phyloP scores from a whole-genome alignment of 805 yeast genomes.

The Saturnispora serradocipensis region DNA sequence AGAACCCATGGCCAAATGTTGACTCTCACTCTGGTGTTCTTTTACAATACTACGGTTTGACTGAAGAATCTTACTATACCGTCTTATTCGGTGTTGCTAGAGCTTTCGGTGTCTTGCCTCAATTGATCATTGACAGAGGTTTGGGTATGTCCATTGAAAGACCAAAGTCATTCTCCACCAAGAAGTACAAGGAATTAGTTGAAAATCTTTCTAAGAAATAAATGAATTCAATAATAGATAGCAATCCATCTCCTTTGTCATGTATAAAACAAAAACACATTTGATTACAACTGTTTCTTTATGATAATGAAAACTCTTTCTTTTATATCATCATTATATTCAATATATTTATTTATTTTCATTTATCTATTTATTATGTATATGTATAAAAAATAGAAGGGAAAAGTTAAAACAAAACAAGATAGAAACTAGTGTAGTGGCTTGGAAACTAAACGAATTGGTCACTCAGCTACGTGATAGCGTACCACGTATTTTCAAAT shows the following conservation, averaged over 20 bases:
- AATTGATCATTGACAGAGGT: slow-evolving; percentile 77
- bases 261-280: not conserved
- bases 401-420: not conserved
- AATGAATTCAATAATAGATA: not conserved
- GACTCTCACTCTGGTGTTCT: slow-evolving; percentile 84
- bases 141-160: slow-evolving; percentile 77
- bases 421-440: too few relatives aligned
- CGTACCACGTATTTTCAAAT: too few relatives aligned
- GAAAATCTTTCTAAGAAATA: slow-evolving; percentile 23
- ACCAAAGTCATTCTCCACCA: slow-evolving; percentile 90
- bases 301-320: not conserved
- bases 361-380: not conserved
- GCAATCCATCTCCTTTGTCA: not conserved
- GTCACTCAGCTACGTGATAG: too few relatives aligned
- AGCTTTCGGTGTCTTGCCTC: slow-evolving; percentile 81
- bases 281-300: not conserved
- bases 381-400: not conserved
- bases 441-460: too few relatives aligned
- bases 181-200: slow-evolving; percentile 81
- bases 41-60: slow-evolving; percentile 77
- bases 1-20: slow-evolving; percentile 91
- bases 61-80: slow-evolving; percentile 76
- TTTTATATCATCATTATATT: not conserved
- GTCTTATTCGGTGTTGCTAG: slow-evolving; percentile 82
- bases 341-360: slow-evolving; percentile 1